phyloP scores from a whole-genome alignment of 306 rosid genomes.

The Vigna radiata region DNA sequence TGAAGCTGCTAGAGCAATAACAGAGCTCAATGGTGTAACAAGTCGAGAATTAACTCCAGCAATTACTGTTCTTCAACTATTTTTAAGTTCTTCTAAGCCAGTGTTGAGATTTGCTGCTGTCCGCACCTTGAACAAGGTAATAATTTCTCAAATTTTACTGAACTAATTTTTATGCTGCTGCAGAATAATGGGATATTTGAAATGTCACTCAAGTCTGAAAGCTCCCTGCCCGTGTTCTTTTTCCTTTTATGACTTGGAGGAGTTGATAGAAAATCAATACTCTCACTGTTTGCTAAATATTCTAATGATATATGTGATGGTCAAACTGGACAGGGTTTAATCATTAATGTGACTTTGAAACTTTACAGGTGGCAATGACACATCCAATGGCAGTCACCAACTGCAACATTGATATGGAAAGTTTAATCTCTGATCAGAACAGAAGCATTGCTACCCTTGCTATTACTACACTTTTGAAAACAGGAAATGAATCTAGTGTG shows the following conservation, averaged over 20 bases:
- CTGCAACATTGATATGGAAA: slow-evolving; percentile 99
- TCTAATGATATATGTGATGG: slow-evolving; percentile 27
- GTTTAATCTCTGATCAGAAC: slow-evolving; percentile 92
- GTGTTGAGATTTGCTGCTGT: slow-evolving; percentile 99
- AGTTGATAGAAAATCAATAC: slow-evolving; percentile 32
- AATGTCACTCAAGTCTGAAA: slow-evolving; percentile 13
- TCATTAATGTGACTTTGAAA: slow-evolving; percentile 33
- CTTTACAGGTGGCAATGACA: slow-evolving; percentile 93
- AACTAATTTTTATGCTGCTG: slow-evolving; percentile 15
- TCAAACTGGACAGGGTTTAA: slow-evolving; percentile 32
- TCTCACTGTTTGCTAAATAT: slow-evolving; percentile 18
- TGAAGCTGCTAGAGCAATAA: slow-evolving; percentile 99
- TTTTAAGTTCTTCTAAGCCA: slow-evolving; percentile 95
- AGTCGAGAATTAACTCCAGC: slow-evolving; percentile 95
- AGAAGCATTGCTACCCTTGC: slow-evolving; percentile 99
- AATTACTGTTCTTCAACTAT: slow-evolving; percentile 96
- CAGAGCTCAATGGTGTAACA: slow-evolving; percentile 90
- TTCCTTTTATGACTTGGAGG: slow-evolving; percentile 12
- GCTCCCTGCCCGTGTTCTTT: slow-evolving; percentile 8
- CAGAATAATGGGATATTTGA: slow-evolving; percentile 32
- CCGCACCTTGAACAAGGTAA: slow-evolving; percentile 96
- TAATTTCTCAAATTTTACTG: slow-evolving; percentile 29
- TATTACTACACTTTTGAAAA: slow-evolving; percentile 95
- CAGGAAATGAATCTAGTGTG: slow-evolving; percentile 98
- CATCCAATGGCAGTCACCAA: slow-evolving; percentile 98